Conservation (phyloP, 2,329 filamentous ascomycete species). For the Fusarium papillatum region DNA sequence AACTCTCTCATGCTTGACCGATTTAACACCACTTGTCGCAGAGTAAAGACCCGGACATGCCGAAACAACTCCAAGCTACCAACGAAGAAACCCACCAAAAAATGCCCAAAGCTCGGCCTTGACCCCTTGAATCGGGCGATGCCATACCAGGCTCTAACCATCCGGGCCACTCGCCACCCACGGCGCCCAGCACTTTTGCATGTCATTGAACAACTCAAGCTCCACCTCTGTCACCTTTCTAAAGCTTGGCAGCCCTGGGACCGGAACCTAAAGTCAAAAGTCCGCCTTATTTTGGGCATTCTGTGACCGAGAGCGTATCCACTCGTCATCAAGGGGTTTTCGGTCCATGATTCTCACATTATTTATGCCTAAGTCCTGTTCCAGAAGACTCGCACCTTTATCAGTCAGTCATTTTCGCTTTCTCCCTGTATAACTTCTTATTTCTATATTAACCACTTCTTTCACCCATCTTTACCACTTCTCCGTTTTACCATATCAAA, state of each 20-base stretch:
- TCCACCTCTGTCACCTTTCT: not conserved
- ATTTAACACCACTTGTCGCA: not conserved
- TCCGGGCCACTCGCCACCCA: constrained; percentile 1
- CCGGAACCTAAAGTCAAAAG: not conserved
- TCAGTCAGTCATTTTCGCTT: not conserved
- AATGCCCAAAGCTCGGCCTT: not conserved
- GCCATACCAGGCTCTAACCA: not conserved
- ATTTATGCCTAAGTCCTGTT: not conserved
- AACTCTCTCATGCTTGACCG: not conserved
- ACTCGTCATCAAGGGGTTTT: not conserved
- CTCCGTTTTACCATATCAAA: not conserved
- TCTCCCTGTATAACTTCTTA: not conserved
- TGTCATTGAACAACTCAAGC: not conserved
- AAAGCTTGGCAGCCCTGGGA: not conserved
- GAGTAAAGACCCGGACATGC: not conserved
- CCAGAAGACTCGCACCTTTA: not conserved
- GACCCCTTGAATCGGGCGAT: not conserved
- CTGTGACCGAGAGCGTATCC: not conserved
- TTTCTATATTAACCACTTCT: not conserved
- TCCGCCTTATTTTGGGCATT: not conserved
- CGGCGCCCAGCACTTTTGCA: not conserved
- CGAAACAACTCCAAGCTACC: not conserved
- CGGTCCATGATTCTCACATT: not conserved
- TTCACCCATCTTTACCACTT: not conserved
- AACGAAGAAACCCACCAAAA: not conserved